Percentiles rank a stretch among this genome's conserved stretches.
phyloP scores from a whole-genome alignment of 1,284 basidiomycete genomes.

The Cystobasidium sp. region DNA sequence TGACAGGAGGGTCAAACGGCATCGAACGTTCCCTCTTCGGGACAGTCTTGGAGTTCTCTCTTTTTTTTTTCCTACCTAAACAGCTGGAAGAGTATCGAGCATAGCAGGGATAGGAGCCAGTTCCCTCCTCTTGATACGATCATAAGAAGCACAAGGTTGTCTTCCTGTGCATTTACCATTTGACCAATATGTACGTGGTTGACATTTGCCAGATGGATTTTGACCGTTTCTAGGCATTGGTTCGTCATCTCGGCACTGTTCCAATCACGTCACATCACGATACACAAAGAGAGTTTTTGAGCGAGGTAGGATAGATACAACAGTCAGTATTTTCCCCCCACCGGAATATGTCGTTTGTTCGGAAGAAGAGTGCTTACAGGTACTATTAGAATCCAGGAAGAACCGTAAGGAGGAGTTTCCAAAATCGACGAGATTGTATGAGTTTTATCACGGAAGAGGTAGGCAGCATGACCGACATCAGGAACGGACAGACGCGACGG shows the following conservation, averaged over 20 bases:
- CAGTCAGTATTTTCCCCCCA: no score
- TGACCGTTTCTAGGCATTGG: constrained; percentile 27
- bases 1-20: background rate
- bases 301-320: background rate
- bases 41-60: background rate
- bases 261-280: background rate
- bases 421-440: no score
- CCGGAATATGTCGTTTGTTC: no score
- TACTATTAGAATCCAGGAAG: no score
- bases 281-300: background rate
- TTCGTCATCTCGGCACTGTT: constrained; percentile 23
- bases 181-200: constrained; percentile 31
- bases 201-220: constrained; percentile 23
- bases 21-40: no score
- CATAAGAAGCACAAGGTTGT: constrained; percentile 12
- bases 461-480: no score
- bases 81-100: background rate
- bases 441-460: no score
- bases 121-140: constrained; percentile 20
- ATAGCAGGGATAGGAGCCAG: background rate
- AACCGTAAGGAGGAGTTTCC: no score
- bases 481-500: no score
- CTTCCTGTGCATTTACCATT: constrained; percentile 31
- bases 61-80: background rate
- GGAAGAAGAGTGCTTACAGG: no score